These are phyloP conservation scores for Gaertneriomyces sp. DNA, from an alignment of 192 early-diverging fungal species.

Conservation along the genomic window DNA sequence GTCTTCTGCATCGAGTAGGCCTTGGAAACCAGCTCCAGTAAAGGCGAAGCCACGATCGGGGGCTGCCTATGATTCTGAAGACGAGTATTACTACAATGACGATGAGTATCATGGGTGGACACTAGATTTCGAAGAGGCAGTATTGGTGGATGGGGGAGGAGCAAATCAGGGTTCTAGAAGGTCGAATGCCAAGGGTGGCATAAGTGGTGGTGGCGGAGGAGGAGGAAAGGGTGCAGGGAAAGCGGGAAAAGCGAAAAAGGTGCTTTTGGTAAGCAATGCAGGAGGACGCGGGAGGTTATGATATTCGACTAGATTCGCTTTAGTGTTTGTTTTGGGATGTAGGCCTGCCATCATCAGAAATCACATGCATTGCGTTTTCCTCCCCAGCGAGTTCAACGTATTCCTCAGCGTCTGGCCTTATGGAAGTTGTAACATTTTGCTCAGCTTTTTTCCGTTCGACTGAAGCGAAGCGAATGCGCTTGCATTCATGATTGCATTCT, in stretches of 20 bases:
- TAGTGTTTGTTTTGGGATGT: too few species aligned
- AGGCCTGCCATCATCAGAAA: too few species aligned
- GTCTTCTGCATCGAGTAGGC: slow-evolving; percentile 1
- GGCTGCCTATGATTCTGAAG: not conserved
- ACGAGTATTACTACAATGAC: slow-evolving; percentile 22
- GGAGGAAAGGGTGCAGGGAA: slow-evolving; percentile 14
- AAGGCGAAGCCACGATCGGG: not conserved
- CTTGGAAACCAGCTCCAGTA: slow-evolving; percentile 7
- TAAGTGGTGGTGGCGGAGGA: slow-evolving; percentile 1
- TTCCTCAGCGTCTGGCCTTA: too few species aligned
- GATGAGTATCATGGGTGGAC: slow-evolving; percentile 34
- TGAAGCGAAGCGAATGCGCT: too few species aligned
- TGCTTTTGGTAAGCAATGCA: slow-evolving; percentile 31
- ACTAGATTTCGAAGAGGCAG: slow-evolving; percentile 32
- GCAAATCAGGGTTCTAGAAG: slow-evolving; percentile 5
- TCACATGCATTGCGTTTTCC: too few species aligned
- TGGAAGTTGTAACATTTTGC: too few species aligned
- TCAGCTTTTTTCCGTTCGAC: too few species aligned
- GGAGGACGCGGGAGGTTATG: slow-evolving; percentile 16
- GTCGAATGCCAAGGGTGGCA: not conserved
- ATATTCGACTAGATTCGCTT: too few species aligned
- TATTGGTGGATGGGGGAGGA: slow-evolving; percentile 4
- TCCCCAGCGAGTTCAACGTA: too few species aligned
- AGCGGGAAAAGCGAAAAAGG: slow-evolving; percentile 26
- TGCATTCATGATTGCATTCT: too few species aligned